These are phyloP conservation scores for Coniochaeta pulveracea DNA, from an alignment of 2,329 filamentous ascomycete species.

Conservation along the genomic window DNA sequence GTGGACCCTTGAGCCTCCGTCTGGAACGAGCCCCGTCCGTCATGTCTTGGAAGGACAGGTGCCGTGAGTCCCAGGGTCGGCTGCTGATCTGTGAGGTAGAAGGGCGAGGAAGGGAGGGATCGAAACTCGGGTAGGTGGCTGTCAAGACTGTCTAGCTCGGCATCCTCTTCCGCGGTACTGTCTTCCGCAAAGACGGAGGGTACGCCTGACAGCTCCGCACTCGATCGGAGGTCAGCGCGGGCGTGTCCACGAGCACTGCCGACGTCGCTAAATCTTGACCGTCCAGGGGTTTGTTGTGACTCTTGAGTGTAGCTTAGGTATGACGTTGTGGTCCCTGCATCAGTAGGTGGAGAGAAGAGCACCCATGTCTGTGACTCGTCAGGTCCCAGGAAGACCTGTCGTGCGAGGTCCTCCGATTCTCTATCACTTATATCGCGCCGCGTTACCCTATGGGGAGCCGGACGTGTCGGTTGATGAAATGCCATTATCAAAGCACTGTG, in stretches of 20 bases:
- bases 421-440: slow-evolving; percentile 26
- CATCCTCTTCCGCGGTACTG: slow-evolving; percentile 49
- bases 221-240: slow-evolving; percentile 41
- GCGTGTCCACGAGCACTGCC: slow-evolving; percentile 64
- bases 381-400: slow-evolving; percentile 23
- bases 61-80: slow-evolving; percentile 38
- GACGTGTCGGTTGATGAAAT: slow-evolving; percentile 48
- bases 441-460: slow-evolving; percentile 35
- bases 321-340: slow-evolving; percentile 46
- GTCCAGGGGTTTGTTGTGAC: slow-evolving; percentile 53
- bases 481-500: too few relatives aligned
- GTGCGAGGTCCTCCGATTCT: slow-evolving; percentile 20
- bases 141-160: slow-evolving; percentile 84
- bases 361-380: slow-evolving; percentile 90
- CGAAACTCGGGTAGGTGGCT: slow-evolving; percentile 85
- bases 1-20: slow-evolving; percentile 43
- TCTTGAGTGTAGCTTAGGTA: slow-evolving; percentile 58
- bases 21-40: slow-evolving; percentile 81
- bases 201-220: slow-evolving; percentile 20
- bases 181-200: slow-evolving; percentile 17
- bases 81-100: slow-evolving; percentile 22
- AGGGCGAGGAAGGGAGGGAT: slow-evolving; percentile 37
- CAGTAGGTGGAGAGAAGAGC: slow-evolving; percentile 71
- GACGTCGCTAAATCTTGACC: slow-evolving; percentile 68
- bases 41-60: slow-evolving; percentile 78